These are phyloP conservation scores for Plicaturopsis crispa DNA, from an alignment of 768 basidiomycete genomes.

Conservation along the genomic window DNA sequence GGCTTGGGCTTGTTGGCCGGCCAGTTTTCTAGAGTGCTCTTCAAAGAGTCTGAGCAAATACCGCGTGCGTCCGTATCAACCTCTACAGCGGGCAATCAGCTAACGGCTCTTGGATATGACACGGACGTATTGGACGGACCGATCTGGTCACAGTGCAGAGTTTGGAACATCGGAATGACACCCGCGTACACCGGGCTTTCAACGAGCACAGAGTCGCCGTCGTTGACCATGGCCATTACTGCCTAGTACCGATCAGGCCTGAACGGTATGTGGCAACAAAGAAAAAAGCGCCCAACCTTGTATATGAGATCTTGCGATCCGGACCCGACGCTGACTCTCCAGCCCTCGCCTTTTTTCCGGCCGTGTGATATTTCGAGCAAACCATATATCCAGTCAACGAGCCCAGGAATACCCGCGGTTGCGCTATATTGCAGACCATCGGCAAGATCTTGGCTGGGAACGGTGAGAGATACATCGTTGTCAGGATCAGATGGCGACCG, in stretches of 20 bases:
- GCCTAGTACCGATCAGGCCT: conserved; percentile 39
- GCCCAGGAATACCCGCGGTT: conserved; percentile 58
- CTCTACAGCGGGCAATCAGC: conserved; percentile 37
- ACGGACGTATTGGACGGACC: conserved; percentile 30
- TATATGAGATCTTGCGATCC: conserved; percentile 88
- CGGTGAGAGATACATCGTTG: conserved; percentile 39
- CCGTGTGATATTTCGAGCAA: conserved; percentile 70
- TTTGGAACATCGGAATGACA: conserved; percentile 54
- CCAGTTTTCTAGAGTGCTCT: conserved; percentile 67
- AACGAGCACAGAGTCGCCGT: conserved; percentile 74
- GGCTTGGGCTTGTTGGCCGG: conserved; percentile 64
- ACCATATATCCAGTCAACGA: conserved; percentile 61
- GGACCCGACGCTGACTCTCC: conserved; percentile 70
- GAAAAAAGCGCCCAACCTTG: conserved; percentile 39
- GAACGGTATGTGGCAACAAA: neutral
- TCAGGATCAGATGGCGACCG: conserved; percentile 37
- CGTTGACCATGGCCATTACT: conserved; percentile 61
- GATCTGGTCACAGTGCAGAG: conserved; percentile 49
- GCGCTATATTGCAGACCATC: conserved; percentile 71
- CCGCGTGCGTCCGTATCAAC: conserved; percentile 73
- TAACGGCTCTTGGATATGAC: conserved; percentile 1
- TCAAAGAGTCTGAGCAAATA: conserved; percentile 50
- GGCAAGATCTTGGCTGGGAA: conserved; percentile 54
- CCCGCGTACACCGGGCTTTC: conserved; percentile 83
- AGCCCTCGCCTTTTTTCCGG: conserved; percentile 52